Percentiles rank a stretch among this genome's conserved stretches.
Conservation (phyloP, 2,329 filamentous ascomycete species). For the Aspergillus fumigatus region DNA sequence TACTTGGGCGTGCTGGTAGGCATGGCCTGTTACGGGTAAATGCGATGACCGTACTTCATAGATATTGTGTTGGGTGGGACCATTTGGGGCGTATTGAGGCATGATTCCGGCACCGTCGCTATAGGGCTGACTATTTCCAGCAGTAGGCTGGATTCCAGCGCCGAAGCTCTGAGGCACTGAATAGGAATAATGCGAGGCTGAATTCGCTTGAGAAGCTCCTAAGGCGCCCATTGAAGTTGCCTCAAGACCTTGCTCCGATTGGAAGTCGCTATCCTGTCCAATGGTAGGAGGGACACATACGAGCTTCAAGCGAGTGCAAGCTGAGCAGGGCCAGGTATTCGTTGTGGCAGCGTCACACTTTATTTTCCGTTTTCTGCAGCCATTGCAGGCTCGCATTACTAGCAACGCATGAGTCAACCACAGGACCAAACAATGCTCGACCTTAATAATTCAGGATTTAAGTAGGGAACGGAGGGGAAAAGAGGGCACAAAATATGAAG, state of each 20-base stretch:
- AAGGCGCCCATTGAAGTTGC: constrained; percentile 17
- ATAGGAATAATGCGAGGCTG: constrained; percentile 51
- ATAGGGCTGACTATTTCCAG: constrained; percentile 45
- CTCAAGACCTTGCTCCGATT: constrained; percentile 26
- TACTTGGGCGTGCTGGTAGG: constrained; percentile 25
- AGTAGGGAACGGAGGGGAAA: not conserved
- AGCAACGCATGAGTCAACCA: constrained; percentile 12
- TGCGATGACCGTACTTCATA: constrained; percentile 31
- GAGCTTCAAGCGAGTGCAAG: constrained; percentile 85
- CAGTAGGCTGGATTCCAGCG: constrained; percentile 48
- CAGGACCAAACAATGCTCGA: not conserved
- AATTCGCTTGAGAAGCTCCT: constrained; percentile 36
- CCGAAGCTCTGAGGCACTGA: constrained; percentile 44
- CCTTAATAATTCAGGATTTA: not conserved
- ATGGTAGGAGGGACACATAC: constrained; percentile 88
- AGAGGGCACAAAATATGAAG: not conserved
- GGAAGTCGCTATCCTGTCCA: constrained; percentile 59
- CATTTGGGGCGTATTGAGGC: constrained; percentile 32
- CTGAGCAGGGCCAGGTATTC: constrained; percentile 95
- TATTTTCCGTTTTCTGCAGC: constrained; percentile 91
- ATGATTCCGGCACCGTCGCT: constrained; percentile 37
- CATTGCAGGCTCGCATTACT: constrained; percentile 98
- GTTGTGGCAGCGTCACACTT: constrained; percentile 97
- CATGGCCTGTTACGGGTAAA: constrained; percentile 26
- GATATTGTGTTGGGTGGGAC: constrained; percentile 24